Conservation (phyloP, 2,329 filamentous ascomycete genomes). For the Neopestalotiopsis sp. region DNA sequence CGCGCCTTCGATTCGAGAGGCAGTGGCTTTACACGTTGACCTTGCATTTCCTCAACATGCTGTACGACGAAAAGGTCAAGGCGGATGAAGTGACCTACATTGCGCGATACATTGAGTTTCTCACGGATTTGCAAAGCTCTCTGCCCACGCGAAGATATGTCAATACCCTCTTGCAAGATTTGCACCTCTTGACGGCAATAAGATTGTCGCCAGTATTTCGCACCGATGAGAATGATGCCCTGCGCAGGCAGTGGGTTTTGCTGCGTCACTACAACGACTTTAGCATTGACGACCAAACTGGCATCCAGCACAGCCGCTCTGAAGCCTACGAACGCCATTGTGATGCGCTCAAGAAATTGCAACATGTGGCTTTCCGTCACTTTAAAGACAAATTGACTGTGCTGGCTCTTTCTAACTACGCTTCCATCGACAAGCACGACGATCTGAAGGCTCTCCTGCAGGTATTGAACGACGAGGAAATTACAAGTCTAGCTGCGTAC, state of each 20-base stretch:
- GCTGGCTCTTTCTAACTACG: conserved; percentile 89
- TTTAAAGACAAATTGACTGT: conserved; percentile 94
- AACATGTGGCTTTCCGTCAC: conserved; percentile 76
- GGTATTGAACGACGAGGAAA: conserved; percentile 74
- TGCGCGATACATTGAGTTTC: conserved; percentile 89
- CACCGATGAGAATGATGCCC: conserved; percentile 73
- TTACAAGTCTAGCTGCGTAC: conserved; percentile 69
- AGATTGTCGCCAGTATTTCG: conserved; percentile 79
- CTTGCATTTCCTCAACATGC: conserved; percentile 77
- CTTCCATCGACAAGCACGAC: conserved; percentile 77
- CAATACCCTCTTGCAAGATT: conserved; percentile 83
- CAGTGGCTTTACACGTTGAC: conserved; percentile 90
- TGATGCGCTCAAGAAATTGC: conserved; percentile 75
- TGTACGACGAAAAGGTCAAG: conserved; percentile 64
- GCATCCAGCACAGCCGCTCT: conserved; percentile 72
- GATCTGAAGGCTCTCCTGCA: conserved; percentile 81
- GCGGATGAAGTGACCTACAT: conserved; percentile 78
- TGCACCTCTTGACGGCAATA: conserved; percentile 81
- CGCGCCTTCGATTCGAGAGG: conserved; percentile 85
- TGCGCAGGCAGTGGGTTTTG: conserved; percentile 82
- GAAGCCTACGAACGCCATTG: conserved; percentile 85
- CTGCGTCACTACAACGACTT: conserved; percentile 88
- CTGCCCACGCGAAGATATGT: conserved; percentile 92
- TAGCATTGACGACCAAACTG: conserved; percentile 88
- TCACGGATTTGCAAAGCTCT: conserved; percentile 91